Conservation (phyloP, 495 filamentous ascomycete species). For the Aspergillus diversus region DNA sequence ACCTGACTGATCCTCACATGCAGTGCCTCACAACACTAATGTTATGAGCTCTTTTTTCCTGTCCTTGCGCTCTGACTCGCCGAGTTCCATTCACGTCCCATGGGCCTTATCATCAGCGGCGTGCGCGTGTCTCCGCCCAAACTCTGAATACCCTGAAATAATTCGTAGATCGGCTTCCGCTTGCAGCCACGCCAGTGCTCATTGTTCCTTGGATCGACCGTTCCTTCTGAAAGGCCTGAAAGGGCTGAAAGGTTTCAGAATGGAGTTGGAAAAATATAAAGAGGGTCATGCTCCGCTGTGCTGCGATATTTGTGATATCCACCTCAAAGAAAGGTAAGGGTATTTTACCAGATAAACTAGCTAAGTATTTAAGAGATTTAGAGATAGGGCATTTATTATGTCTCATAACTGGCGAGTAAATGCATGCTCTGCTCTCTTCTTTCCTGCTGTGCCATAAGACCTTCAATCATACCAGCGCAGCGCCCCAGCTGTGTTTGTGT, state of each 20-base stretch:
- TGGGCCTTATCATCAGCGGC: constrained; percentile 33
- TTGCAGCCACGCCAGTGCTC: constrained; percentile 26
- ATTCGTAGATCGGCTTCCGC: constrained; percentile 33
- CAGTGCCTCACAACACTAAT: constrained; percentile 8
- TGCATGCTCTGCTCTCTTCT: neutral
- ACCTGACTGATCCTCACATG: constrained; percentile 27
- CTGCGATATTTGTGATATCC: too few species aligned
- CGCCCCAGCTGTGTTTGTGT: constrained; percentile 1
- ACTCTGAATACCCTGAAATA: constrained; percentile 17
- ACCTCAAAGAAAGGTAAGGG: too few species aligned
- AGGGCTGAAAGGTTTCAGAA: constrained; percentile 17
- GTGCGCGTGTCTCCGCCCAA: constrained; percentile 27
- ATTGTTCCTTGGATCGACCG: constrained; percentile 27
- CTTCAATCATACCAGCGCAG: too few species aligned
- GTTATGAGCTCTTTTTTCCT: constrained; percentile 28
- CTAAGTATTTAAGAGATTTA: too few species aligned
- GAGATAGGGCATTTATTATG: too few species aligned
- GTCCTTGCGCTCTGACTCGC: constrained; percentile 43
- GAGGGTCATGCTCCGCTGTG: neutral
- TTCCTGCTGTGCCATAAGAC: too few species aligned
- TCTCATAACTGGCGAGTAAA: neutral
- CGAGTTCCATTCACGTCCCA: constrained; percentile 29
- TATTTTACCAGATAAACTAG: too few species aligned
- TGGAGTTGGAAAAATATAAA: constrained; percentile 16
- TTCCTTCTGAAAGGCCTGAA: constrained; percentile 4